These are phyloP conservation scores for Pythium angustatum DNA, from an alignment of 352 stramenopile genomes.

Conservation along the genomic window DNA sequence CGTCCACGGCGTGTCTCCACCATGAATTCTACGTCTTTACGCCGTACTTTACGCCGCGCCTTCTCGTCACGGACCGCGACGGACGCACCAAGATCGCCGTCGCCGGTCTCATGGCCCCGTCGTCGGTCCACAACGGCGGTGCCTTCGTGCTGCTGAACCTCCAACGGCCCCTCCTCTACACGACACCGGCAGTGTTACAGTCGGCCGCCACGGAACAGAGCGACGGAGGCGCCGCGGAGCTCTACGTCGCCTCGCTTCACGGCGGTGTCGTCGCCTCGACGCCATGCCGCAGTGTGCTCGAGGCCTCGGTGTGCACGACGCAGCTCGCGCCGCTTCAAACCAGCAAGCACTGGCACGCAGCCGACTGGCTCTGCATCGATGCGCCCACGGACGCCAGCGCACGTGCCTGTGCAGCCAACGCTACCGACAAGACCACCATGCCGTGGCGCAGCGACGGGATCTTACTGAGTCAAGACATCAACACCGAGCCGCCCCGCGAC, in stretches of 20 bases:
- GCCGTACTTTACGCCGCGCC: neutral
- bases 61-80: neutral
- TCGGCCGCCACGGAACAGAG: neutral
- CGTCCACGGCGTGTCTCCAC: constrained; percentile 20
- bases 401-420: neutral
- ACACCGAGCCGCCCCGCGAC: neutral
- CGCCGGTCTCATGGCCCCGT: neutral
- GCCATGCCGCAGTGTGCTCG: neutral
- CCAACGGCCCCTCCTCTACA: neutral
- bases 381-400: neutral
- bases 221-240: neutral
- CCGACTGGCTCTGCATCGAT: constrained; percentile 27
- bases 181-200: constrained; percentile 7
- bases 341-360: neutral
- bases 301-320: neutral
- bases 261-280: neutral
- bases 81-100: neutral
- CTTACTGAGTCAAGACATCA: constrained; percentile 17
- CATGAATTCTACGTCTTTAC: constrained; percentile 11
- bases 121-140: neutral
- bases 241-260: neutral
- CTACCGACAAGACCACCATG: neutral
- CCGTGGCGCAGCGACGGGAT: constrained; percentile 15
- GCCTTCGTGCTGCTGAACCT: constrained; percentile 15
- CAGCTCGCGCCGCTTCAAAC: constrained; percentile 1